Base-by-base conservation (phyloP, 1,284 basidiomycete species). In the Mixia osmundae region DNA sequence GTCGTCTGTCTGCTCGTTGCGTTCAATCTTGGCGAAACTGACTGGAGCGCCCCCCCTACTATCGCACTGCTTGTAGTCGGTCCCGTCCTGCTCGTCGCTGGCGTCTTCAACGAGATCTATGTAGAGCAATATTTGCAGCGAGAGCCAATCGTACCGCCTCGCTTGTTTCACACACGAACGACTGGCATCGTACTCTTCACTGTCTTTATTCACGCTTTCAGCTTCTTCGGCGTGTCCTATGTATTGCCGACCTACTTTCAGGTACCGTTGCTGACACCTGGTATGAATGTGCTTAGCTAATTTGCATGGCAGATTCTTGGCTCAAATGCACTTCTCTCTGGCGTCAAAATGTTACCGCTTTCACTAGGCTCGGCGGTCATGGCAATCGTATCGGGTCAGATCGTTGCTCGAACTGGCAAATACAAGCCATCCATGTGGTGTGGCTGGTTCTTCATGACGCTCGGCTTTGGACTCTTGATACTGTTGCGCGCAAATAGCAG, bases 1-100 rank as follows among this genome's bases (percentile, higher is more conserved):
- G 67, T 78, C 12, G 63, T 80, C 4, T 69, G 72, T 36, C 52
- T 91, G 12, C 64, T 91, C 12, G 60, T 89, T 9, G 83, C 83
- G 0, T 83, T 91, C 54, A 74, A 74, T 3, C 40, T 25, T 4
- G 50, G 47, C n/a, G 51, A 51, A 46, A 29, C 34, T 24, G 7
- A 19, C 43, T 61, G 59, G 60, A 54, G 47, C 44, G 21, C 45
- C 50, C 23, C 68, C 3, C 52, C 69, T 42, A 75, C 79, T 0
- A 80, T 87, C 32, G 66, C 67, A 1, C 63, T 75, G 4, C 61
- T 91, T n/a, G 63, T 62, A 1, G 58, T 77, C 33, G 85, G 85
- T 9, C 57, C 60, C 14, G 61, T 61, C 1, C 43, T 74, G 1
- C 59, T 87, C 15, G 28, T 73, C 3, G 44, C 53, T 0, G 70